Evolutionary conservation across 179 eudicot genomes (phyloP), one percentile per base, ranked within the genome.

Genomic region (Actinidia arguta): DNA sequence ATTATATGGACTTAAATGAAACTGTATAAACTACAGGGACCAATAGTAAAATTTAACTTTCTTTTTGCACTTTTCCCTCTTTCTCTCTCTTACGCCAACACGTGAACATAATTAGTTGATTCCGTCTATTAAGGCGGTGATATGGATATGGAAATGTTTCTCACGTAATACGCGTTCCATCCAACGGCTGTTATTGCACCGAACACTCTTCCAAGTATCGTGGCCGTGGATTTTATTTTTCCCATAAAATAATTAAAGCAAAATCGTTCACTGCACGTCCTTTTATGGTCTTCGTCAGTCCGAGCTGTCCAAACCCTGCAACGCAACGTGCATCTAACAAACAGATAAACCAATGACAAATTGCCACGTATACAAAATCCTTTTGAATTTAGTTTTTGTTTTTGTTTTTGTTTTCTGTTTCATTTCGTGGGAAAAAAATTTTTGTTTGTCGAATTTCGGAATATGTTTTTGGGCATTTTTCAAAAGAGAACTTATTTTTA

Each of bases 51-150:
- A 39, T 39, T 39, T 39, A 39, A 39, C 42, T 39, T 39, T 58
- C 8, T 24, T 22, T 58, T 20, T 58, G 7, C 62, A 0, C 39
- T 5, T 36, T 3, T n/a, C 70, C 25, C 70, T 36, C 2, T 20
- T 14, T 73, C 81, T 46, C 56, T 52, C 54, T 25, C 47, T 52
- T 54, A 67, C 70, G 70, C 75, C 51, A 70, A 78, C 81, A 42
- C 81, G 78, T 77, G 56, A 82, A 77, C 78, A 18, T 1, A 58
- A 17, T 17, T 11, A 42, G 0, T 74, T 24, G 46, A 70, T 55
- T 25, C 85, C 82, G 78, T 71, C 78, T 8, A 52, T 83, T 71
- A 46, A 10, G 85, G 81, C 85, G 78, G 78, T 78, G 73, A 78
- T 58, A 18, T 25, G 14, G 13, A 17, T 39, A 47, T 50, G 6